phyloP scores from a whole-genome alignment of 2,329 filamentous ascomycete species.

The Claviceps sp. region DNA sequence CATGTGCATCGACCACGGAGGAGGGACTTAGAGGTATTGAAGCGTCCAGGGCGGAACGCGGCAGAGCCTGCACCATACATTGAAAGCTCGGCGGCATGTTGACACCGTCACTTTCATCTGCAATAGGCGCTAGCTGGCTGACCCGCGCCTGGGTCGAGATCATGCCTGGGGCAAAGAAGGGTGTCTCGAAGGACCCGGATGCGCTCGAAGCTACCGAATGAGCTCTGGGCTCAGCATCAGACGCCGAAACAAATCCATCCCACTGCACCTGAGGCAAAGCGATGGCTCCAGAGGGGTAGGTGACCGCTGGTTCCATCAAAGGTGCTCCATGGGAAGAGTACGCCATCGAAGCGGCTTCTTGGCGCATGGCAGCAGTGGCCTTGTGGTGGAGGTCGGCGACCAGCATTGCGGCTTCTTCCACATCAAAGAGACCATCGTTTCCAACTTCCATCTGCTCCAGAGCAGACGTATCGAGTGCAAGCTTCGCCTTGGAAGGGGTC shows the following conservation, averaged over 20 bases:
- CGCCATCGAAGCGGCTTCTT: constrained; percentile 45
- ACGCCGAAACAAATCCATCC: constrained; percentile 72
- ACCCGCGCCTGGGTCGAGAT: constrained; percentile 43
- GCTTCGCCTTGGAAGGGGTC: constrained; percentile 60
- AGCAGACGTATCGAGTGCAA: constrained; percentile 69
- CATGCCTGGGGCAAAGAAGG: constrained; percentile 42
- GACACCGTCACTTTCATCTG: constrained; percentile 46
- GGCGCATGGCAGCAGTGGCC: constrained; percentile 58
- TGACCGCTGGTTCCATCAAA: constrained; percentile 64
- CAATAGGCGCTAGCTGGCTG: constrained; percentile 53
- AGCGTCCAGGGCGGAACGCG: constrained; percentile 54
- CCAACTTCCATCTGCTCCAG: constrained; percentile 87
- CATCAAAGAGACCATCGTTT: constrained; percentile 83
- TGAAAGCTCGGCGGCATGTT: constrained; percentile 53
- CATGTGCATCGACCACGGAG: constrained; percentile 55
- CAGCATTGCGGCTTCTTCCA: constrained; percentile 95
- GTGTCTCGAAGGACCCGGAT: constrained; percentile 53
- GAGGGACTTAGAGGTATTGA: constrained; percentile 65
- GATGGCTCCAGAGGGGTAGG: constrained; percentile 66
- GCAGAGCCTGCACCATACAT: constrained; percentile 59
- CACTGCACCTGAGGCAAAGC: constrained; percentile 79
- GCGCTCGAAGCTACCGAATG: constrained; percentile 57
- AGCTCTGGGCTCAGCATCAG: constrained; percentile 57
- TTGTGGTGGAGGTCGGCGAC: constrained; percentile 98
- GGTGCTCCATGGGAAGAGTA: constrained; percentile 60